Evolutionary conservation across 169 alveolate genomes (phyloP), one percentile per base, ranked within the genome.

Genomic region (Plasmodium vinckei): DNA sequence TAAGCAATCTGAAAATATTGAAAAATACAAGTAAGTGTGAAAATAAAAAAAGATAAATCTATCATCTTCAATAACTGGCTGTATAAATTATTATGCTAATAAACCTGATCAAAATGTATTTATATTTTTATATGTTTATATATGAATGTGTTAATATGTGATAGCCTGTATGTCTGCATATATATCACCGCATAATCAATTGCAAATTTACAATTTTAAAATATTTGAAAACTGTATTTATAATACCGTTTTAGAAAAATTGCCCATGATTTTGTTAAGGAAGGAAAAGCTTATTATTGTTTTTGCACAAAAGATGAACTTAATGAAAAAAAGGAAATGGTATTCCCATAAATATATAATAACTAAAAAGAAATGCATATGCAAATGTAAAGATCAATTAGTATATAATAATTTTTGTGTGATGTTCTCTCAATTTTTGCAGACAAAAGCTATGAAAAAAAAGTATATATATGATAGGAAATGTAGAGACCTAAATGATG

Each of bases 231-330:
- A 13, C 1, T 53, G 15, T 19, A 5, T 5, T 39, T 73, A 10
- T 42, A 59, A 57, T 63, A 9, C n/a, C 25, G 17, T 27, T 25
- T 15, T 72, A 93, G 96, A 49, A 71, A 73, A 44, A 73, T 84
- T 56, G 97, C 96, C 60, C 87, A 87, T 21, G 87, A 79, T 33
- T 87, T 95, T 51, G 70, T 95, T 17, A 72, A 92, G n/a, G 49
- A 51, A 46, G 93, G 88, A 53, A 72, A 77, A 57, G 95, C 97
- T 39, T 95, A 95, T 67, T 90, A 87, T 54, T 95, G 97, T 64
- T 95, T 93, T 67, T 94, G 97, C 87, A 84, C 94, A 63, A 70
- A 73, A 47, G 94, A 92, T 33, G 94, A 91, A 47, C 64, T 94
- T 72, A 61, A 63, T 5, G 87, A 72, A 44, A 86, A 59, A 49